A percentile compares a stretch with the other conserved stretches of the same genome.
phyloP scores from a whole-genome alignment of 2,329 filamentous ascomycete genomes.

The Ceratocystiopsis sp. region DNA sequence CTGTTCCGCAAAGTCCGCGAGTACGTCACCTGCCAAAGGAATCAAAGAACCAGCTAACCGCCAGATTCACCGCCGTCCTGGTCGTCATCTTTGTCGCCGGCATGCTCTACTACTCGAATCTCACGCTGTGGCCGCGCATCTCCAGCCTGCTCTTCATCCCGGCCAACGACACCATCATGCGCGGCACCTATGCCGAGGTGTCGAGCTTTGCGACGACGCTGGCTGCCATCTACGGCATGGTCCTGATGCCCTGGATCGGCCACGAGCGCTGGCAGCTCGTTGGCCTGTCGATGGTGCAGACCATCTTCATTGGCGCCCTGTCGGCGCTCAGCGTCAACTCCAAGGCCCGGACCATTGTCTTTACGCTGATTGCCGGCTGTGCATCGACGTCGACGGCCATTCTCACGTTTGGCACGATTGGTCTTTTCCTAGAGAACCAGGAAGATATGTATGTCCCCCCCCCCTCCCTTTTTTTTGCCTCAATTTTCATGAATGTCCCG shows the following conservation, averaged over 20 bases:
- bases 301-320: slow-evolving; percentile 16
- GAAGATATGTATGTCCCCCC: slow-evolving; percentile 13
- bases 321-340: slow-evolving; percentile 15
- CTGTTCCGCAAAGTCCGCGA: slow-evolving; percentile 1
- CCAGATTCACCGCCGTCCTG: slow-evolving; percentile 6
- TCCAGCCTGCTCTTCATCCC: slow-evolving; percentile 12
- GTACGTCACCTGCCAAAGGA: not conserved
- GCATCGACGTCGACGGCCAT: slow-evolving; percentile 15
- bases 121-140: slow-evolving; percentile 13
- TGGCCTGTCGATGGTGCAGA: slow-evolving; percentile 14
- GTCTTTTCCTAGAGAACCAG: slow-evolving; percentile 18
- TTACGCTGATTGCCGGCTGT: slow-evolving; percentile 13
- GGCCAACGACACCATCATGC: slow-evolving; percentile 11
- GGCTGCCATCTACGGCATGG: slow-evolving; percentile 13
- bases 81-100: slow-evolving; percentile 10
- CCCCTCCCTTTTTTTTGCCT: too few relatives aligned
- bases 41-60: too few relatives aligned
- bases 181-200: slow-evolving; percentile 13
- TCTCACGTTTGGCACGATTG: slow-evolving; percentile 17
- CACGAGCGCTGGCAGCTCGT: slow-evolving; percentile 17
- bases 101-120: slow-evolving; percentile 13
- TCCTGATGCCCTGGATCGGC: slow-evolving; percentile 12
- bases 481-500: not conserved
- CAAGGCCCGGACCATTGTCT: slow-evolving; percentile 17
- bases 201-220: slow-evolving; percentile 10